Base-by-base conservation (phyloP, 2,329 filamentous ascomycete species). In the Pseudogymnoascus sp. region DNA sequence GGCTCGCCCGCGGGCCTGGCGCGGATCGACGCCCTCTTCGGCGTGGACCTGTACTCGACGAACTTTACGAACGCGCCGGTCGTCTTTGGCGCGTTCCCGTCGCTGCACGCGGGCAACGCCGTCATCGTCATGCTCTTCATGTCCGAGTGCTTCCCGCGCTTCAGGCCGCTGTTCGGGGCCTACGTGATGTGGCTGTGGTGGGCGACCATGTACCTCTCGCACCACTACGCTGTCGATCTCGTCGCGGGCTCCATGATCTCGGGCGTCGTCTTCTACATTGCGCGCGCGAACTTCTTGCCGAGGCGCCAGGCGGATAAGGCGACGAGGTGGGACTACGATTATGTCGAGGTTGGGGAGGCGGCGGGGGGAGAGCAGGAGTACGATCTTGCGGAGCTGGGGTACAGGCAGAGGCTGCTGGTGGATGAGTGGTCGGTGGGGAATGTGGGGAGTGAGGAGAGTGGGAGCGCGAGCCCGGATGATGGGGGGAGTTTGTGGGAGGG, bases 131-230 rank as follows among this genome's bases (percentile, higher is more conserved):
- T 91, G 21, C 82, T 97, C 14, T 96, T 97, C 80, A 90, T 97
- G 87, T 90, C 88, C 75, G 88, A 95, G 76, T 87, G 90, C 73
- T 97, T 97, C 80, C 93, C 93, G 4, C 86, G 85, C 65, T 83
- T 95, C 68, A 86, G 89, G 68, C 85, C 88, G 11, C 76, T 94
- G 61, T 96, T 95, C 76, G 83, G 92, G 66, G 81, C 83, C 66
- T 97, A 97, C 75, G 89, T 89, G 49, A 83, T 89, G 72, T 97
- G 93, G 93, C 87, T 97, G 70, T 97, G 92, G 90, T 97, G 93
- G 92, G 90, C 92, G 11, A 97, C 93, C 68, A 96, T 97, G 91
- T 97, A 97, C 73, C 84, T 97, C 61, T 95, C 91, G 71, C 93
- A 97, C 76, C 93, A 97, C 78, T 97, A 97, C 73, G 93, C 92